Conservation (phyloP, 2,329 filamentous ascomycete species). For the Beauveria sp. region DNA sequence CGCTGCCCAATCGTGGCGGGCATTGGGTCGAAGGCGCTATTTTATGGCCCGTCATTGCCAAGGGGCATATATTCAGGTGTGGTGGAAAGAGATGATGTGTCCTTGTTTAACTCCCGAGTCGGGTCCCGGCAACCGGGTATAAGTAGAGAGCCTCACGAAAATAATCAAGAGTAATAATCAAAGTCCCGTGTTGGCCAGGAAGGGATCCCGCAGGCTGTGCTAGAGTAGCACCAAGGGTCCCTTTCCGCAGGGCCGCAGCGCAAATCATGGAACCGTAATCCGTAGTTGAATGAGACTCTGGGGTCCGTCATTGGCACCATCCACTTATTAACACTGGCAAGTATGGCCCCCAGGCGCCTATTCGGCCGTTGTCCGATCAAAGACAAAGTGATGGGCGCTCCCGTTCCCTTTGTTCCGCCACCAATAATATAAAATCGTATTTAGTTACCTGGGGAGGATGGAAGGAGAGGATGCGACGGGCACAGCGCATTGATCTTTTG, state of each 20-base stretch:
- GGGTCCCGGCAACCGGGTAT: no score
- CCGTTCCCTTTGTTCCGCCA: not conserved
- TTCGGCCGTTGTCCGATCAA: conserved; percentile 7
- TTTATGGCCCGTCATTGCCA: no score
- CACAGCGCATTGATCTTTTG: not conserved
- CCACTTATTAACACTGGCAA: not conserved
- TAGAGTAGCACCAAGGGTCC: not conserved
- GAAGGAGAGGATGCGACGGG: not conserved
- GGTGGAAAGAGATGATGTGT: no score
- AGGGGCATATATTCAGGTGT: no score
- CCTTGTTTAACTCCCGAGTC: no score
- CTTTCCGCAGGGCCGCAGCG: not conserved
- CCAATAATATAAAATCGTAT: not conserved
- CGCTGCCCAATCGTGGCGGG: no score
- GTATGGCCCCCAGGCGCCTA: not conserved
- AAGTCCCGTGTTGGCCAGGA: no score
- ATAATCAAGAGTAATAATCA: no score
- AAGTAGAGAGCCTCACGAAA: no score
- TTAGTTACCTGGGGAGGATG: not conserved
- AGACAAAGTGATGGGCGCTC: not conserved
- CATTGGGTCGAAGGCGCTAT: no score
- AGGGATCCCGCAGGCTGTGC: not conserved
- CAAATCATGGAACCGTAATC: not conserved
- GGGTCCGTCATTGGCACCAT: not conserved
- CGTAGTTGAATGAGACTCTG: not conserved